Base-by-base conservation (phyloP, 2,329 filamentous ascomycete genomes). In the Calonectria multiphialidica region DNA sequence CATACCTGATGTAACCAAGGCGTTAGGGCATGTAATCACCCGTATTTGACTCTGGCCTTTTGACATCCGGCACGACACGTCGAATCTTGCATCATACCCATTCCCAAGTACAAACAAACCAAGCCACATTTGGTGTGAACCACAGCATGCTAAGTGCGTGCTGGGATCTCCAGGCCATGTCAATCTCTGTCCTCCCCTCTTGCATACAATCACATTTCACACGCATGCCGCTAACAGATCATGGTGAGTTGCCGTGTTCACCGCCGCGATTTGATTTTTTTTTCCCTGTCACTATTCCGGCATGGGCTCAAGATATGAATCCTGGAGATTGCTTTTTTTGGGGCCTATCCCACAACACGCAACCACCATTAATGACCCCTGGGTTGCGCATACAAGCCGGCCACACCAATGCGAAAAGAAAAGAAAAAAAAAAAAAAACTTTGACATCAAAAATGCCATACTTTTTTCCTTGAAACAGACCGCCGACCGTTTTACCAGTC, bases 121-220 rank as follows among this genome's bases (percentile, higher is more conserved):
- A 18, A 65, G 55, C 66, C 66, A 50, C 66, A 47, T 68, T 68
- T 62, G 44, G 66, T 49, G 44, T 45, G 47, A 42, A 49, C 37
- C 21, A 28, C 45, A 10, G 3, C 33, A 28, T 18, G 16, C 15
- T 50, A 10, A 10, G 33, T 66, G 45, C 40, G 33, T 25, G 23
- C 40, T 37, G 12, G 33, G 35, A 21, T 47, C 23, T 50, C 37
- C 13, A 42, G 21, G n/a, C 42, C 33, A 28, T 42, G 37, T 33
- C 62, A 65, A 49, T 50, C 44, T 50, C 21, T 28, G 62, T 15
- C 59, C 13, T 23, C 42, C 42, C 62, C 45, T 49, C 63, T 50
- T 49, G 35, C 62, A 53, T 47, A 15, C 33, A 50, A 37, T 47
- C 23, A 61, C 57, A 42, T 61, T 61, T 61, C 62, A 65, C 45